Conservation (phyloP, 2,329 filamentous ascomycete genomes). For the Hawksworthiomyces lignivorus region DNA sequence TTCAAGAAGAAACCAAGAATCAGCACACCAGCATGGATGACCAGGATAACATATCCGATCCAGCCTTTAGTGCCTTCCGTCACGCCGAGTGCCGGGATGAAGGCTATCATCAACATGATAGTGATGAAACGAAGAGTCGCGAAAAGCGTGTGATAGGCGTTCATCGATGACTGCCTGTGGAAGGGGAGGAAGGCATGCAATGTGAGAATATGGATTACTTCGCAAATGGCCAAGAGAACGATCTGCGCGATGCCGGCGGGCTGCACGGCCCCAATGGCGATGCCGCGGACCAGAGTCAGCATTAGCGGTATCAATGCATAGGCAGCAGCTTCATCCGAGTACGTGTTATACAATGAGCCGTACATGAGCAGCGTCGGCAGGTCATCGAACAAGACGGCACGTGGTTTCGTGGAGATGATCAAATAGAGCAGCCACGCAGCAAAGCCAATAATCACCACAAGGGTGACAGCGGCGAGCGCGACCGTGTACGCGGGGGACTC, state of each 20-base stretch:
- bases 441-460: slow-evolving; percentile 66
- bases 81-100: slow-evolving; percentile 75
- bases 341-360: slow-evolving; percentile 94
- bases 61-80: slow-evolving; percentile 77
- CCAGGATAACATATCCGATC: slow-evolving; percentile 87
- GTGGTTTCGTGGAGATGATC: slow-evolving; percentile 72
- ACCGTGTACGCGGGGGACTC: slow-evolving; percentile 64
- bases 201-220: slow-evolving; percentile 82
- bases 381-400: slow-evolving; percentile 87
- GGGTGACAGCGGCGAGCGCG: slow-evolving; percentile 64
- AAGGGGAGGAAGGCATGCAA: slow-evolving; percentile 87
- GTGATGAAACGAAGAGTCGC: slow-evolving; percentile 68
- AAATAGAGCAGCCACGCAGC: slow-evolving; percentile 72
- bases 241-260: slow-evolving; percentile 89
- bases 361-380: slow-evolving; percentile 82
- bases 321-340: slow-evolving; percentile 83
- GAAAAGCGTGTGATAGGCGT: slow-evolving; percentile 86
- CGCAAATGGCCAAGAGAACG: slow-evolving; percentile 85
- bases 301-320: slow-evolving; percentile 84
- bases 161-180: slow-evolving; percentile 90
- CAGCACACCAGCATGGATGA: slow-evolving; percentile 77
- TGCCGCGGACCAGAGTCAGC: slow-evolving; percentile 75
- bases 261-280: slow-evolving; percentile 88
- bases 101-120: slow-evolving; percentile 70
- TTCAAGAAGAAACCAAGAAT: slow-evolving; percentile 92